Conservation (phyloP, 805 yeast species). For the Candida hungchunana region DNA sequence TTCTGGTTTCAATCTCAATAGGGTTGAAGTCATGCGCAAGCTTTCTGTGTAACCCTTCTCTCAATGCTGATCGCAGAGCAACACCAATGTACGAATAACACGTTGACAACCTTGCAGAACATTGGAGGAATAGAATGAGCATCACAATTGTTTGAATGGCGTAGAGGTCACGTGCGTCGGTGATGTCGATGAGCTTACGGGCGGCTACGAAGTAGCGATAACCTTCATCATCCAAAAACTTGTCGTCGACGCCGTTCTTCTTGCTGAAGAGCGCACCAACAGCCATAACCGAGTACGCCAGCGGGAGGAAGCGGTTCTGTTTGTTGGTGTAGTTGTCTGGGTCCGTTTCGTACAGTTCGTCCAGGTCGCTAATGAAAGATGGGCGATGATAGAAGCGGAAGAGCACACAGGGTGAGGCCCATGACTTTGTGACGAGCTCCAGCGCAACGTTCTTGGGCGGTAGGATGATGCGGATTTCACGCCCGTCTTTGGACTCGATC, state of each 20-base stretch:
- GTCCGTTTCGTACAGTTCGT: constrained; percentile 69
- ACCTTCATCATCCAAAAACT: constrained; percentile 64
- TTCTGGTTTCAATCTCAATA: constrained; percentile 76
- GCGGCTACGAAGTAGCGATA: constrained; percentile 79
- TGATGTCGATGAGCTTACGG: constrained; percentile 70
- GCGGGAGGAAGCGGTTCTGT: constrained; percentile 71
- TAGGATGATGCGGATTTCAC: constrained; percentile 58
- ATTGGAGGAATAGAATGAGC: constrained; percentile 81
- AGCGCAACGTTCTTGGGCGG: constrained; percentile 76
- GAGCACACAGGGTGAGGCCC: constrained; percentile 83
- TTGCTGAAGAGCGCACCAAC: constrained; percentile 78
- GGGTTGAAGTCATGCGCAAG: constrained; percentile 56
- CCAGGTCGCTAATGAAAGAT: constrained; percentile 67
- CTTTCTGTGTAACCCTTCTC: constrained; percentile 79
- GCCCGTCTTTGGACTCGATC: constrained; percentile 31
- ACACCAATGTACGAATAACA: constrained; percentile 89
- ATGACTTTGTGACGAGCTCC: constrained; percentile 66
- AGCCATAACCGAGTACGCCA: constrained; percentile 83
- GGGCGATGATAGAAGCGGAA: constrained; percentile 87
- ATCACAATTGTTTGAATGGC: constrained; percentile 84
- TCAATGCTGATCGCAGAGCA: constrained; percentile 74
- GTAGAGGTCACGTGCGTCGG: constrained; percentile 74
- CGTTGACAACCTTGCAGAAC: constrained; percentile 81
- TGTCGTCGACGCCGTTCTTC: constrained; percentile 31
- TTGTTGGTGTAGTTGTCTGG: constrained; percentile 66